Percentiles rank a stretch among this genome's conserved stretches.
These are phyloP conservation scores for Penicillium fuscoglaucum DNA, from an alignment of 2,329 filamentous ascomycete genomes.

Conservation along the genomic window DNA sequence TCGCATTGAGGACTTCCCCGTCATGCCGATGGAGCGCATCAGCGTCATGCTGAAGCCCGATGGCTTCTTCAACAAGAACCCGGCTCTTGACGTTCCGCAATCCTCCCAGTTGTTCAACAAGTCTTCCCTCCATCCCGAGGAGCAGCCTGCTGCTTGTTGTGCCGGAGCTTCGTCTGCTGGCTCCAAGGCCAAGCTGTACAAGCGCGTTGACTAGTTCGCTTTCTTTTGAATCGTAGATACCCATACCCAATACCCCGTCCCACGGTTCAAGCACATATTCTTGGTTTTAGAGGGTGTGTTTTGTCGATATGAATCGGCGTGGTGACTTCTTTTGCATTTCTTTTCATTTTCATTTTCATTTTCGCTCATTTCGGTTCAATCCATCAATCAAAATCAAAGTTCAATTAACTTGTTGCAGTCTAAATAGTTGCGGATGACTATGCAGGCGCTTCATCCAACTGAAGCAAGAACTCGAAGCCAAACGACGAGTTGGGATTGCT, in stretches of 20 bases:
- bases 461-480: too few species aligned
- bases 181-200: constrained; percentile 36
- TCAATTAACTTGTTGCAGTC: too few species aligned
- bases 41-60: constrained; percentile 52
- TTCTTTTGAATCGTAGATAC: constrained; percentile 6
- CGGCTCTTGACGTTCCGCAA: constrained; percentile 50
- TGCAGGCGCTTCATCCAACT: too few species aligned
- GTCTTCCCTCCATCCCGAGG: constrained; percentile 36
- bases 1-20: constrained; percentile 65
- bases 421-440: too few species aligned
- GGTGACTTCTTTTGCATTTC: background rate
- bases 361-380: background rate
- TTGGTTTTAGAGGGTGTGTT: background rate
- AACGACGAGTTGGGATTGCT: too few species aligned
- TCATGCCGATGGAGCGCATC: constrained; percentile 63
- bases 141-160: constrained; percentile 20
- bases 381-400: too few species aligned
- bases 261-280: background rate
- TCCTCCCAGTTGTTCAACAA: constrained; percentile 46
- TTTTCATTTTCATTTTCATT: background rate
- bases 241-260: constrained; percentile 6
- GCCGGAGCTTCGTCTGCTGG: constrained; percentile 18
- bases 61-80: constrained; percentile 56
- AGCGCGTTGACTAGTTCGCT: constrained; percentile 25
- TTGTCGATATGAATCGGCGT: background rate